These are phyloP conservation scores for Candida cerambycidarum DNA, from an alignment of 805 yeast species.

Conservation along the genomic window DNA sequence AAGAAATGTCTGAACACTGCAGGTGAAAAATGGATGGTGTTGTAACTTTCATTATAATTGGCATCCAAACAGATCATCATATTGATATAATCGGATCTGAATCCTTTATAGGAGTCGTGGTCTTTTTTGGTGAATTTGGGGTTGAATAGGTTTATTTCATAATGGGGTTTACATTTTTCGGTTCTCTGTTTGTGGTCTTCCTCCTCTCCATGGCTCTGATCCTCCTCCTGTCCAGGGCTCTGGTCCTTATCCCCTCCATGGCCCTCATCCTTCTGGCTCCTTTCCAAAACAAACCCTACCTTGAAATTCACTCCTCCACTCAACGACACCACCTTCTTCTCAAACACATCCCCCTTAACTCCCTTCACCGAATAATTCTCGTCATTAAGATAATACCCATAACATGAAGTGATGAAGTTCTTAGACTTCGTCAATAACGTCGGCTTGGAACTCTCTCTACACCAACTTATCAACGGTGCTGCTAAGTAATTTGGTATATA, in stretches of 20 bases:
- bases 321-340: conserved; percentile 56
- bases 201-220: conserved; percentile 6
- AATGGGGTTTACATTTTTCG: conserved; percentile 55
- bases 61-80: conserved; percentile 43
- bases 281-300: conserved; percentile 58
- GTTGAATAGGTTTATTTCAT: conserved; percentile 54
- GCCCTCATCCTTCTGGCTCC: conserved; percentile 20
- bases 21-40: conserved; percentile 78
- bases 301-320: conserved; percentile 61
- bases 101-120: conserved; percentile 43
- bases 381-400: conserved; percentile 48
- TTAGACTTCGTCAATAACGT: conserved; percentile 49
- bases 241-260: no score
- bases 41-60: conserved; percentile 45
- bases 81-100: conserved; percentile 39
- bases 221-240: no score
- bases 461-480: conserved; percentile 53
- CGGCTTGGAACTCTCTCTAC: conserved; percentile 44
- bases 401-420: conserved; percentile 43
- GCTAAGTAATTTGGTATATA: conserved; percentile 76
- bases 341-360: conserved; percentile 24
- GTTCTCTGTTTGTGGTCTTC: conserved; percentile 32
- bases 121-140: conserved; percentile 46
- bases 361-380: conserved; percentile 9
- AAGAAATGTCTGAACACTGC: conserved; percentile 64